These are phyloP conservation scores for Tulasnella sp. DNA, from an alignment of 768 basidiomycete genomes.

Conservation along the genomic window DNA sequence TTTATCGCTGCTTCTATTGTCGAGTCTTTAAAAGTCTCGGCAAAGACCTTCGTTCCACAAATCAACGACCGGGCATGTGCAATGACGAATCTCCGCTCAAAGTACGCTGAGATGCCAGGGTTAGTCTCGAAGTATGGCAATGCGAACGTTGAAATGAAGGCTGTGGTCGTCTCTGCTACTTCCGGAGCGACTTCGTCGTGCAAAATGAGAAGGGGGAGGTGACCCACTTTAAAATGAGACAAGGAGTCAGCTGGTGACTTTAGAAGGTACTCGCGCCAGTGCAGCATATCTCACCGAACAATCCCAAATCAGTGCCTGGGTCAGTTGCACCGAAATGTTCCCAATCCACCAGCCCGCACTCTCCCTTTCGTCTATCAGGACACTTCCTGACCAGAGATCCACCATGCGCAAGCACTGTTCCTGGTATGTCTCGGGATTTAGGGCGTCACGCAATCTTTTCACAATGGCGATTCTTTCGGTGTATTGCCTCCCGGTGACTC, in stretches of 20 bases:
- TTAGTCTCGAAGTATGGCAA: neutral
- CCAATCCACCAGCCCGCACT: constrained; percentile 3
- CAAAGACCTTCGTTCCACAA: neutral
- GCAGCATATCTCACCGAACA: neutral
- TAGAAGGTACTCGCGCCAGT: no score
- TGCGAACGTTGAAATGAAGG: neutral
- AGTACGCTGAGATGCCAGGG: neutral
- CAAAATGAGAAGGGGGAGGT: neutral
- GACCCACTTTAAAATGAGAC: neutral
- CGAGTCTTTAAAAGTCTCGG: neutral
- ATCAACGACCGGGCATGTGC: neutral
- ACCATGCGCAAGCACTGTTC: neutral
- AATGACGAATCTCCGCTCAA: neutral
- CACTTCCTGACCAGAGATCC: neutral
- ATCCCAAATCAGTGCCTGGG: neutral
- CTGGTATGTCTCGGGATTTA: neutral
- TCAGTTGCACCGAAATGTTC: neutral
- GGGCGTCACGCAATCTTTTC: neutral
- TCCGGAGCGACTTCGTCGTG: neutral
- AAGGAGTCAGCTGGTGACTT: neutral
- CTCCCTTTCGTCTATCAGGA: neutral
- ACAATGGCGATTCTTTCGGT: no score
- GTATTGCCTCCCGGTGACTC: neutral
- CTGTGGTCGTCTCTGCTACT: neutral
- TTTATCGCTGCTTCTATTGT: neutral